phyloP scores from a whole-genome alignment of 257 asterid genomes.

The Eustoma russellianum region DNA sequence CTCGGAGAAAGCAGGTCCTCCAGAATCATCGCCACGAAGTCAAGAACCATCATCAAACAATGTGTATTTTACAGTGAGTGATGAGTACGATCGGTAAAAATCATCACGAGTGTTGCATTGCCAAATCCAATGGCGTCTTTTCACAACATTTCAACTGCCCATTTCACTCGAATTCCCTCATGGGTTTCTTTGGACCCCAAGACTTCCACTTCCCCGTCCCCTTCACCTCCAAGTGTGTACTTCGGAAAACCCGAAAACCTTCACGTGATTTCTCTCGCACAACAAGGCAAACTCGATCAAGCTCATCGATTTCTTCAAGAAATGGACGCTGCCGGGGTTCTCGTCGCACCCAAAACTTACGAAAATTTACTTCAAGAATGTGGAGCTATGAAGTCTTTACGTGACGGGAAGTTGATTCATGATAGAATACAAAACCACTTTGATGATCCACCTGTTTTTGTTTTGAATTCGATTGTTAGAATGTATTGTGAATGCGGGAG shows the following conservation, averaged over 20 bases:
- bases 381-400: slow-evolving; percentile 26
- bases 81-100: neutral
- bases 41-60: neutral
- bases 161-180: slow-evolving; percentile 31
- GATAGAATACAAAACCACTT: slow-evolving; percentile 7
- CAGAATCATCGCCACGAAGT: neutral
- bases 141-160: slow-evolving; percentile 17
- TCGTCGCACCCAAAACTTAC: slow-evolving; percentile 33
- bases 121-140: neutral
- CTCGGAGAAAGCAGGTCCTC: neutral
- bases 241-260: slow-evolving; percentile 37
- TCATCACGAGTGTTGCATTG: neutral
- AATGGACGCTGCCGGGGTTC: slow-evolving; percentile 29
- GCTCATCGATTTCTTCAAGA: slow-evolving; percentile 38
- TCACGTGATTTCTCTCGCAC: slow-evolving; percentile 36
- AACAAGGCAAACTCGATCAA: slow-evolving; percentile 43
- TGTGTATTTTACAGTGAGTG: neutral
- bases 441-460: slow-evolving; percentile 22
- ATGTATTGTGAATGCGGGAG: slow-evolving; percentile 40
- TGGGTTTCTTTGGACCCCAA: slow-evolving; percentile 36
- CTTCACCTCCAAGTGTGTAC: slow-evolving; percentile 4
- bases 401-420: slow-evolving; percentile 30
- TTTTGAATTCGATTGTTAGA: slow-evolving; percentile 14
- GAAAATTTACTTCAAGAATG: slow-evolving; percentile 33
- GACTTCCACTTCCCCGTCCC: slow-evolving; percentile 5